Base-by-base conservation (phyloP, 1,284 basidiomycete genomes). In the Pseudozyma flocculosa region DNA sequence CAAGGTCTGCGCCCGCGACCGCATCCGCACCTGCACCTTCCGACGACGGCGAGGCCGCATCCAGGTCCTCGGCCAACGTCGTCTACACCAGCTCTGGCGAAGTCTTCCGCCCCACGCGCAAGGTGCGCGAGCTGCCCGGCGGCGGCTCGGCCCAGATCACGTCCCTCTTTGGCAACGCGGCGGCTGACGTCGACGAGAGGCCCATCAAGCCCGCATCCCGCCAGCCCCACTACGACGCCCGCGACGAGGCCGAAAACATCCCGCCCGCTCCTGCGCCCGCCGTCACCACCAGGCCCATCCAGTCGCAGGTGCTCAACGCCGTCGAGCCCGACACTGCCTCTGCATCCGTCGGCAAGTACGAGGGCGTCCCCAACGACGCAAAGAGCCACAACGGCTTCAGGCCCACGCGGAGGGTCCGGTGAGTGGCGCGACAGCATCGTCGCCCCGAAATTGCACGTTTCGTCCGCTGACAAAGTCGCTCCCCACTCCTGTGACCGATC, bases 81-180 rank as follows among this genome's bases (percentile, higher is more conserved):
- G 63, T 68, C 22, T 60, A 57, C 53, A 68, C 67, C 34, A 64
- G 60, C 46, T 63, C 66, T 3, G 69, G 71, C 18, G 66, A 72
- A 7, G 64, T 56, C 40, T 73, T 70, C 53, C 54, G 68, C 23
- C 69, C 71, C 17, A 73, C 62, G 38, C 63, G 69, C 29, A 67
- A 64, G 34, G 71, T 73, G 15, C 66, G 69, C 40, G 67, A 73
- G 59, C 57, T 65, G 26, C 54, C 68, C 21, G 71, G 69, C 23
- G 61, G 68, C 17, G 61, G 69, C 2, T 65, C 59, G 21, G 66
- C 54, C 13, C 66, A 70, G 43, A 70, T 70, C 15, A 56, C 52
- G 2, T 56, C 67, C 2, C 59, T 73, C 23, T 73, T 73, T 43
- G 68, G 66, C 42, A 59, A 56, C 37, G 66, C 53, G 3, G 66